Conservation (phyloP, 106 monocot genomes). For the Dendrobium huoshanense region DNA sequence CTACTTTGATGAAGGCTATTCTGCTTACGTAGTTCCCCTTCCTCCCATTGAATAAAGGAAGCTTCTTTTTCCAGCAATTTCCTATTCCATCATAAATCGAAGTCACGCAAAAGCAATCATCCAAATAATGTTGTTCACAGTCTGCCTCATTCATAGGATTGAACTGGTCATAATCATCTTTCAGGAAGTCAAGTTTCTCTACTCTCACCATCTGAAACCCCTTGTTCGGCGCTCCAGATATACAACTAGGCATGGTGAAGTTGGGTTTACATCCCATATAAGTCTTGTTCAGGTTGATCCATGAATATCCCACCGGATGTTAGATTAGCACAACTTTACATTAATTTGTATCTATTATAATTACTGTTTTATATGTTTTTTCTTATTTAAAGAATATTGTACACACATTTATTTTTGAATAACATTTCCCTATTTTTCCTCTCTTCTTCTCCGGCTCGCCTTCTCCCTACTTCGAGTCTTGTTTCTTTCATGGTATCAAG, state of each 20-base stretch:
- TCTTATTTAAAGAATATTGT: too few species aligned
- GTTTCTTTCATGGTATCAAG: too few species aligned
- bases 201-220: not conserved
- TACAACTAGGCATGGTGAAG: not conserved
- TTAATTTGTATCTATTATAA: too few species aligned
- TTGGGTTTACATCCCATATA: conserved; percentile 14
- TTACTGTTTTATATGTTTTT: too few species aligned
- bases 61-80: not conserved
- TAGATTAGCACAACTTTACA: too few species aligned
- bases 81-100: not conserved
- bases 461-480: too few species aligned
- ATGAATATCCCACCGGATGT: conserved; percentile 2
- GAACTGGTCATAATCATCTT: conserved; percentile 1
- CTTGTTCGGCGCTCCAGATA: not conserved
- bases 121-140: not conserved
- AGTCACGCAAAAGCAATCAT: not conserved
- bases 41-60: too few species aligned
- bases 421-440: too few species aligned
- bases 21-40: not conserved
- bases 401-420: too few species aligned
- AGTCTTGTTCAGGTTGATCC: not conserved
- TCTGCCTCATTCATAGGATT: not conserved
- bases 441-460: too few species aligned
- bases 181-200: not conserved
- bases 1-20: not conserved